Conservation (phyloP, 345 rosid species). For the Physaria fendleri region DNA sequence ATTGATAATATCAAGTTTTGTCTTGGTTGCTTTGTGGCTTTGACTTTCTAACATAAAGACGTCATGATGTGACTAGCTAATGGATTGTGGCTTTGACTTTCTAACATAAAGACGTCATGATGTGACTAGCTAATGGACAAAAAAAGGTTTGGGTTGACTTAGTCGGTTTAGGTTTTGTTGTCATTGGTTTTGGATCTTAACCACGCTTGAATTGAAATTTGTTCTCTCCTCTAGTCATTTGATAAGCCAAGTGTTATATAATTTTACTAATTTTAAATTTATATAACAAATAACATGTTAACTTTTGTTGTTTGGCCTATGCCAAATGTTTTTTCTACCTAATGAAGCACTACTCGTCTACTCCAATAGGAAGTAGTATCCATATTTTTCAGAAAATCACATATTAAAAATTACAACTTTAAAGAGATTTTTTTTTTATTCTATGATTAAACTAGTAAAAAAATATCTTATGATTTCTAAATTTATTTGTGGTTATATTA, state of each 20-base stretch:
- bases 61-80: background rate
- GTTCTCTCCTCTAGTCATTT: background rate
- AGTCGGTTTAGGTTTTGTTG: background rate
- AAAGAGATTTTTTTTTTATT: no score
- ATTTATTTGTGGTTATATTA: no score
- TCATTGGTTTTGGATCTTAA: background rate
- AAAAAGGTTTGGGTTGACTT: background rate
- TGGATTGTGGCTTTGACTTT: background rate
- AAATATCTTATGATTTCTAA: no score
- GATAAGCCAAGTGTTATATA: no score
- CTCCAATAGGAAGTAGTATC: no score
- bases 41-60: constrained; percentile 25
- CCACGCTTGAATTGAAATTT: background rate
- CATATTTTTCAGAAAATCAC: no score
- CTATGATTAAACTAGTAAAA: no score
- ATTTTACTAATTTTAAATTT: no score
- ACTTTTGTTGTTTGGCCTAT: no score
- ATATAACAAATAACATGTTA: no score
- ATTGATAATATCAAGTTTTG: constrained; percentile 14
- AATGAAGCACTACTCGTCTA: background rate
- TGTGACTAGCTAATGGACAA: background rate
- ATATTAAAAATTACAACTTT: no score
- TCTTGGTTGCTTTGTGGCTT: constrained; percentile 45
- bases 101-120: background rate
- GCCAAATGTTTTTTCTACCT: no score